phyloP scores from a whole-genome alignment of 2,329 filamentous ascomycete genomes.

The Fusarium duplospermum region DNA sequence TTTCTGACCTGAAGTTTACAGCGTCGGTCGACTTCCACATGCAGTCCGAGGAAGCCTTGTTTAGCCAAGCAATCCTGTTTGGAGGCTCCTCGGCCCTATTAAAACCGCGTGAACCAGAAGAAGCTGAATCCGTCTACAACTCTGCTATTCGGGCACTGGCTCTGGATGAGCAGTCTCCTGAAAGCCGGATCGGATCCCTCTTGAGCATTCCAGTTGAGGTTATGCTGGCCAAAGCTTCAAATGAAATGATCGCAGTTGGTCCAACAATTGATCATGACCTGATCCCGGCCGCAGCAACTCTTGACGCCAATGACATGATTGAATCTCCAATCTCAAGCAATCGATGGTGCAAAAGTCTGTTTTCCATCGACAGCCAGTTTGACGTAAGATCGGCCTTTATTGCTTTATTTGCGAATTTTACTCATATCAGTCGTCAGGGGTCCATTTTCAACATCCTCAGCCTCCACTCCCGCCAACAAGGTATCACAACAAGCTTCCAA shows the following conservation, averaged over 20 bases:
- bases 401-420: background rate
- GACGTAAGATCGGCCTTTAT: background rate
- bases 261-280: background rate
- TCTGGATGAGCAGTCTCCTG: background rate
- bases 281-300: background rate
- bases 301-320: background rate
- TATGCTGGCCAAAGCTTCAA: background rate
- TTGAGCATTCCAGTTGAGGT: background rate
- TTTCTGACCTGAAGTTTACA: background rate
- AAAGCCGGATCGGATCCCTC: background rate
- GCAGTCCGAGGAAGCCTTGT: background rate
- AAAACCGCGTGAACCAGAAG: background rate
- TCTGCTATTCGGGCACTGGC: background rate
- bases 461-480: background rate
- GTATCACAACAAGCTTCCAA: background rate
- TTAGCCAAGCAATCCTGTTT: background rate
- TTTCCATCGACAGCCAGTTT: background rate
- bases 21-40: background rate
- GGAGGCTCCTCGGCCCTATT: background rate
- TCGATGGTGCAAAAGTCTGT: background rate
- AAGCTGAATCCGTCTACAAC: background rate
- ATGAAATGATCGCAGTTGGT: background rate
- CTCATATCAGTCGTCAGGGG: background rate
- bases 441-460: background rate
- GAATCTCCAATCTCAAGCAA: background rate